Base-by-base conservation (phyloP, 352 stramenopile species). In the Pythium apleroticum region DNA sequence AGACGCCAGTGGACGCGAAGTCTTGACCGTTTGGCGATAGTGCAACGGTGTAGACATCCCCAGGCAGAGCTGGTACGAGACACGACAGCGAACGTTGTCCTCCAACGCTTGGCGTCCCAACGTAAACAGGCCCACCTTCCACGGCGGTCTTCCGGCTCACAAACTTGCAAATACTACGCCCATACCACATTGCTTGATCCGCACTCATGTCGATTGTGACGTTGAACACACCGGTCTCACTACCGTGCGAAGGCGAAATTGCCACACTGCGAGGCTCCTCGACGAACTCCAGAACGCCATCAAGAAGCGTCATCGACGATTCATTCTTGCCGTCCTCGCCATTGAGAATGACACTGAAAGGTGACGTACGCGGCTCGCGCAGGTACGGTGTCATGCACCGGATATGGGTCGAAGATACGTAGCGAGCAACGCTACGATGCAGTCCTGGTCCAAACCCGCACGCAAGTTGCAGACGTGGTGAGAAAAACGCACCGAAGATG, bases 21-120 rank as follows among this genome's bases (percentile, higher is more conserved):
- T 72, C 68, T 41, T 49, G 52, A 4, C 37, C 59, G 31, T 75
- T 75, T 15, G 68, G 64, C 7, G 68, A 75, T 7, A 75, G 20
- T 1, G 39, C 20, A 7, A 75, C 14, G 0, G 27, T 15, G 55
- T 72, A 69, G 8, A 46, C 30, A 19, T 54, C 56, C 0, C 28
- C 28, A 9, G 45, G 50, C 8, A 75, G 54, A 28, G 33, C 25
- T 31, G 68, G 68, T 9, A 69, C 50, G 7, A 25, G 15, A 12
- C 66, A 69, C 28, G 59, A 41, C 0, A 72, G 14, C 19, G 25
- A 31, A 8, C 41, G 30, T 0, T 35, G 8, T 15, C n/a, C 12
- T 6, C 11, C 22, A 12, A n/a, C 4, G 7, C 37, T 37, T 35
- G 6, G 14, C 10, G 58, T 10, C 14, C 8, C 1, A 35, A 43